Conservation (phyloP, 495 filamentous ascomycete genomes). For the Sordaria brevicollis region DNA sequence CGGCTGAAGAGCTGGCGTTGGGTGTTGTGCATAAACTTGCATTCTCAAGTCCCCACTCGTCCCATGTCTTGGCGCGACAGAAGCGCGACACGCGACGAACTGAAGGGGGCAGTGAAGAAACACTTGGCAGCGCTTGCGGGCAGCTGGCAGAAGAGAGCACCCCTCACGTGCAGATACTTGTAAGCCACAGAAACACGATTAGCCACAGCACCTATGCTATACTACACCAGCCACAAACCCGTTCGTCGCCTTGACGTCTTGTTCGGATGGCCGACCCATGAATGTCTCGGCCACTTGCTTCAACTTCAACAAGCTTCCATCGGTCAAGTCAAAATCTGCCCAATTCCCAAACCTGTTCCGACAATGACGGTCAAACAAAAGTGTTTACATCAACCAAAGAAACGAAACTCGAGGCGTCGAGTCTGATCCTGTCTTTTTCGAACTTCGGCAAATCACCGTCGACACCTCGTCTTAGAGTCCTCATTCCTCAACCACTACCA, state of each 20-base stretch:
- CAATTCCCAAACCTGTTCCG: neutral
- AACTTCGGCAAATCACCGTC: neutral
- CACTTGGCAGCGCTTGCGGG: neutral
- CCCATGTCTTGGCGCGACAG: slow-evolving; percentile 3
- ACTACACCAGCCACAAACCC: neutral
- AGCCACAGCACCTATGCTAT: neutral
- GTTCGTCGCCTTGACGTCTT: neutral
- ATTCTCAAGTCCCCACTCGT: neutral
- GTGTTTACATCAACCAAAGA: neutral
- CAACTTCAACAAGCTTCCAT: neutral
- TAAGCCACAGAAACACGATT: too few species aligned
- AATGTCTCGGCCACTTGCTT: neutral
- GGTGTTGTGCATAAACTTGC: neutral
- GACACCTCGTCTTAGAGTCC: too few species aligned
- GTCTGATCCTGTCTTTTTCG: neutral
- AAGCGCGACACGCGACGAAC: neutral
- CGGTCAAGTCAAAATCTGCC: neutral
- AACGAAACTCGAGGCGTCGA: neutral
- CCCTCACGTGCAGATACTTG: neutral
- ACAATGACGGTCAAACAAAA: neutral
- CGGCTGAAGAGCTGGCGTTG: neutral
- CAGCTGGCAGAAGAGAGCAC: neutral
- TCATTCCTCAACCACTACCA: too few species aligned
- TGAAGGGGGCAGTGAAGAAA: neutral
- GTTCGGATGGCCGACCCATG: neutral